Evolutionary conservation across 176 grass and related monocot genomes (phyloP).

Genomic region (Puccinellia tenuiflora): DNA sequence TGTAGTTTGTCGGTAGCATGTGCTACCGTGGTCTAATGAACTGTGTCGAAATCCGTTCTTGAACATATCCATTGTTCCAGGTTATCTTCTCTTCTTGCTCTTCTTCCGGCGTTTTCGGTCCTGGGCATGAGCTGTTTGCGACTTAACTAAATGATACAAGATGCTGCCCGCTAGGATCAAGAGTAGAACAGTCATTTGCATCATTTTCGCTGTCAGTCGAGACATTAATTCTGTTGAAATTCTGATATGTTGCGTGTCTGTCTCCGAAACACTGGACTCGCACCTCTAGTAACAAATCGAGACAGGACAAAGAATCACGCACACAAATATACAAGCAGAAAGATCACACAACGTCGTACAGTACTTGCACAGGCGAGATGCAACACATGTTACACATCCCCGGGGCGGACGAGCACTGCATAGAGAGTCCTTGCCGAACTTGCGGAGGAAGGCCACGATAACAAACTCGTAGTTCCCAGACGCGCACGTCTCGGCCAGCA

Average conservation of each 20-base stretch:
- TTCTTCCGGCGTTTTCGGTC: not conserved
- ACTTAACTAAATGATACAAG: not conserved
- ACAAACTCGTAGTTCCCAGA: slow-evolving; percentile 51
- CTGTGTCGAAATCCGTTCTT: not conserved
- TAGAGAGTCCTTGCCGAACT: slow-evolving; percentile 56
- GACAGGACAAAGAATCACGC: not conserved
- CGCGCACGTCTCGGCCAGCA: slow-evolving; percentile 27
- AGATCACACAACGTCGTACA: not conserved
- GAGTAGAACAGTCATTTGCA: not conserved
- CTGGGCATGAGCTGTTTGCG: not conserved
- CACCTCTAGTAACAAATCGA: not conserved
- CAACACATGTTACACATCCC: not conserved
- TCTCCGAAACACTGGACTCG: not conserved
- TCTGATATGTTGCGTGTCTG: too few relatives aligned
- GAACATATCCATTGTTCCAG: not conserved
- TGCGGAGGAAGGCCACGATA: slow-evolving; percentile 51
- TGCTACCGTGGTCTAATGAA: not conserved
- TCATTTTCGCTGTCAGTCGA: too few relatives aligned
- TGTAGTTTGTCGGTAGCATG: not conserved
- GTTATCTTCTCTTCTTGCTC: not conserved
- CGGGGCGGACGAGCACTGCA: too few relatives aligned
- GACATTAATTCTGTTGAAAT: too few relatives aligned
- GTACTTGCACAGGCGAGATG: not conserved
- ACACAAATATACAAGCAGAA: not conserved
- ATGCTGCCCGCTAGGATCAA: not conserved